These are phyloP conservation scores for Argentina anserina DNA, from an alignment of 306 rosid species.

Conservation along the genomic window DNA sequence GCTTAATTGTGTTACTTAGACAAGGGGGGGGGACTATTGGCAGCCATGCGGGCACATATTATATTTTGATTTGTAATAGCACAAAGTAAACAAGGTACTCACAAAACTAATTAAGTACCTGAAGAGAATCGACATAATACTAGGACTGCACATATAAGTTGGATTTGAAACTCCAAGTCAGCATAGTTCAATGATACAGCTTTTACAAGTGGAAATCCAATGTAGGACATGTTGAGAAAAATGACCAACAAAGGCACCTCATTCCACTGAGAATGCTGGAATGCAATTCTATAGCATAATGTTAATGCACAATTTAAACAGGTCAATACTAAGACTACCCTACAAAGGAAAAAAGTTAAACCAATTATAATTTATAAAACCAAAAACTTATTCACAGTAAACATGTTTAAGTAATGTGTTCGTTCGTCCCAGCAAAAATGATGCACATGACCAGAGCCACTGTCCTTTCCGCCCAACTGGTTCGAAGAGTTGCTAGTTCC, in stretches of 20 bases:
- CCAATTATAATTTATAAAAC: neutral
- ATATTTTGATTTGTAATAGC: neutral
- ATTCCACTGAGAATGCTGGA: neutral
- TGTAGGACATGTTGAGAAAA: neutral
- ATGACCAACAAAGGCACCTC: neutral
- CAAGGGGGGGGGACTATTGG: neutral
- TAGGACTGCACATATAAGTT: neutral
- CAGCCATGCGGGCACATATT: neutral
- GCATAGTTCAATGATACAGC: neutral
- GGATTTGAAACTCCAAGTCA: constrained; percentile 10
- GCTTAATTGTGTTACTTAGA: neutral
- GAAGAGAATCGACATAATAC: neutral
- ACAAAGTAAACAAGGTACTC: neutral
- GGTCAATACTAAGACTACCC: neutral
- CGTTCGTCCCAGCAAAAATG: neutral
- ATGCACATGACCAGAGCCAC: neutral
- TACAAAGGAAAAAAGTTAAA: neutral
- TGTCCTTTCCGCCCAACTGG: neutral
- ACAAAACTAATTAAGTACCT: neutral
- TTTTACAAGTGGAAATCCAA: constrained; percentile 14
- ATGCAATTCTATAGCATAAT: neutral
- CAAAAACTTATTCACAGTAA: constrained; percentile 4
- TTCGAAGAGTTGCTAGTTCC: neutral
- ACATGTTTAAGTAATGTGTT: neutral
- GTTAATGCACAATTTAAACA: neutral